Evolutionary conservation across 2,329 filamentous ascomycete genomes (phyloP).

Genomic region (Sporothrix schenckii): DNA sequence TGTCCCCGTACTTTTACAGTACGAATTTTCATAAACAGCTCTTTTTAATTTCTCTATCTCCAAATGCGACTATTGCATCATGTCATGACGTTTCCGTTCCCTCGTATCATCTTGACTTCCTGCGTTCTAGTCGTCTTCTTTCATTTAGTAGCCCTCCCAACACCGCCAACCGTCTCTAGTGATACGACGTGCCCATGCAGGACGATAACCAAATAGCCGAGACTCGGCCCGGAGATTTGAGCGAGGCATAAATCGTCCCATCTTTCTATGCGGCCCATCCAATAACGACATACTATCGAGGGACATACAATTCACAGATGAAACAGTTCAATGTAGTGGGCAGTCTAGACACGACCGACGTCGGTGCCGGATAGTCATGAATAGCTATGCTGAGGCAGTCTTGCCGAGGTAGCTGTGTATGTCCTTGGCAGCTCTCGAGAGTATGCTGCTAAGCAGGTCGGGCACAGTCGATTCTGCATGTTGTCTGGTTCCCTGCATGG

Average conservation of each 20-base stretch:
- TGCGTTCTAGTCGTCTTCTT: not conserved
- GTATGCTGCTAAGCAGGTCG: not conserved
- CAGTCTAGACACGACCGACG: not conserved
- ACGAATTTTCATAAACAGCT: not conserved
- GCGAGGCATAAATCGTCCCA: slow-evolving; percentile 1
- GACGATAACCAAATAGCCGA: slow-evolving; percentile 7
- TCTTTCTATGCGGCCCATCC: not conserved
- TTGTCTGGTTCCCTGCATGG: not conserved
- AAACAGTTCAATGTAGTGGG: too few relatives aligned
- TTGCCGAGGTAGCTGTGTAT: not conserved
- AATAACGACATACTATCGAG: too few relatives aligned
- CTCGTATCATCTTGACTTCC: not conserved
- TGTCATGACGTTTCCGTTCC: not conserved
- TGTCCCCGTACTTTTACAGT: too few relatives aligned
- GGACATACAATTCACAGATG: too few relatives aligned
- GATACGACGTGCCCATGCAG: not conserved
- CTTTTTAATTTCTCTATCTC: not conserved
- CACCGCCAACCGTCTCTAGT: not conserved
- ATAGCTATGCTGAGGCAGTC: not conserved
- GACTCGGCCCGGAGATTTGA: slow-evolving; percentile 23
- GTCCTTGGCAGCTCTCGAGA: not conserved
- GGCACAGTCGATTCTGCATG: not conserved
- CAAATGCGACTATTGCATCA: not conserved
- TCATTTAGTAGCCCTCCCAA: not conserved
- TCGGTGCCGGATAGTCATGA: not conserved